Base-by-base conservation (phyloP, 257 asterid species). In the Nicotiana tabacum region DNA sequence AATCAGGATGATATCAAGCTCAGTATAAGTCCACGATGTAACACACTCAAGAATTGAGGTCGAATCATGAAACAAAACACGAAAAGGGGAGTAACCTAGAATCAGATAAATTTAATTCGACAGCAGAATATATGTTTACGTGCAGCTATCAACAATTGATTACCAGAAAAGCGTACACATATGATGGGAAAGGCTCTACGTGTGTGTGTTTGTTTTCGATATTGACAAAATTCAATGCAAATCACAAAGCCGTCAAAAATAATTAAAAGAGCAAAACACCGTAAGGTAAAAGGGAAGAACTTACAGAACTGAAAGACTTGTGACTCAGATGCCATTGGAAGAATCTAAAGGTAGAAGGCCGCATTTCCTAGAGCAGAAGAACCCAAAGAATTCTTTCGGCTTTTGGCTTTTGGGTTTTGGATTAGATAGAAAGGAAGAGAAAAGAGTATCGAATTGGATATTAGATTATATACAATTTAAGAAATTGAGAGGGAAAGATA, bases 281-380 rank as follows among this genome's bases (percentile, higher is more conserved):
- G 51, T 35, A 35, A 17, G n/a, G 16, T 55, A 77, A 32, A 12
- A 81, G 2, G 16, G 12, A 81, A 11, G 21, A 32, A 57, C 55
- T 4, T 78, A 58, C 66, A 27, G 55, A 60, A 35, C 11, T 32
- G 4, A 32, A 58, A 15, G 39, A 66, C 67, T 62, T 78, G 82
- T 74, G 66, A 81, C 85, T 83, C 83, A 77, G 83, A 76, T 82
- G 91, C 88, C 89, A 87, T 62, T 78, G 83, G 64, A 87, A 79
- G 83, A 85, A 72, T 88, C 82, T 90, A 83, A 90, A 83, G 68
- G 91, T 70, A 89, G 86, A 89, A 77, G 84, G 83, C 83, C 89
- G 89, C 99, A 92, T 93, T 86, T 29, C 68, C 84, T 80, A n/a
- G 2, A 81, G 53, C 77, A 16, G 58, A 39, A 57, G 46, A 35